Evolutionary conservation across 192 early-diverging fungal genomes (phyloP).

Genomic region (Hyaloraphidium curvatum): DNA sequence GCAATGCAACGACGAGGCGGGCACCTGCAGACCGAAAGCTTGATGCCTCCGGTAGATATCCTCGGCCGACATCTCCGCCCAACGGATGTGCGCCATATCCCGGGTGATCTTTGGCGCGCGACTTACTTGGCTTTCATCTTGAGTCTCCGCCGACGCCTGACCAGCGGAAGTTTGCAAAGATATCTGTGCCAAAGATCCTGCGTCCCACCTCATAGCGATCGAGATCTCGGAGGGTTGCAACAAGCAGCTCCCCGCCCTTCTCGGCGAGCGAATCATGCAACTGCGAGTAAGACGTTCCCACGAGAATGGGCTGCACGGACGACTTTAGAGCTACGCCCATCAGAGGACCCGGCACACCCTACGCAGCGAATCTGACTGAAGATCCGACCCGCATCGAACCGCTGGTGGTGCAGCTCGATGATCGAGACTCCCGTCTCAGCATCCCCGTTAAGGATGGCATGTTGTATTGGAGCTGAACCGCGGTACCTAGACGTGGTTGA

Average conservation of each 20-base stretch:
- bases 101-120: constrained; percentile 48
- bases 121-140: constrained; percentile 41
- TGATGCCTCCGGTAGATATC: constrained; percentile 42
- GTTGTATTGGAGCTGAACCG: constrained; percentile 80
- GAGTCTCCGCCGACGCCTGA: constrained; percentile 31
- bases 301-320: constrained; percentile 13
- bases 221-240: constrained; percentile 39
- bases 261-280: constrained; percentile 24
- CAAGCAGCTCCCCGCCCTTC: constrained; percentile 35
- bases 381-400: constrained; percentile 75
- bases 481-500: constrained; percentile 28
- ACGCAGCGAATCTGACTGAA: constrained; percentile 45
- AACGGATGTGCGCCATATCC: constrained; percentile 33
- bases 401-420: constrained; percentile 53
- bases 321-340: neutral
- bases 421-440: constrained; percentile 59
- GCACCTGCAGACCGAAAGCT: constrained; percentile 55
- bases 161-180: constrained; percentile 3
- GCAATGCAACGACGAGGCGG: neutral
- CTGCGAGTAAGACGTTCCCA: constrained; percentile 5
- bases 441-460: constrained; percentile 62
- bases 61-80: constrained; percentile 33
- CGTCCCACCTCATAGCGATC: constrained; percentile 28
- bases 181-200: constrained; percentile 9
- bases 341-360: neutral